Percentiles rank a stretch among this genome's conserved stretches.
Evolutionary conservation across 2,329 filamentous ascomycete species (phyloP).

Genomic region (Ophiostoma montium): DNA sequence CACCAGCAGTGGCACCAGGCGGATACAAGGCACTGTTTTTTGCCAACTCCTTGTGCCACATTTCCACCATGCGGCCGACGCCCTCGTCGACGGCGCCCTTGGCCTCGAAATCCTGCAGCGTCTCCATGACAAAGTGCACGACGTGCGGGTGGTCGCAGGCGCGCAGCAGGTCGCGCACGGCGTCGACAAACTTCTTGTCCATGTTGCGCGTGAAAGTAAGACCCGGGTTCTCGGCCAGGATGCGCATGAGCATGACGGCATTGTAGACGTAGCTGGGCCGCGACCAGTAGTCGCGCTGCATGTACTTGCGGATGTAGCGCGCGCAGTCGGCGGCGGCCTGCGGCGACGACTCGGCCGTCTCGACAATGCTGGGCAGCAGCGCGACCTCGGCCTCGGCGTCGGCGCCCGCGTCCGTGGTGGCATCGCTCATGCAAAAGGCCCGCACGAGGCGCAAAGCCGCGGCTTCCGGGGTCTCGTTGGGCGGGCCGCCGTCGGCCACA

Average conservation of each 20-base stretch:
- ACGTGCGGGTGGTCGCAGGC: conserved; percentile 60
- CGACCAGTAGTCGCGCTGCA: conserved; percentile 55
- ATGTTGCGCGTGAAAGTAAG: conserved; percentile 81
- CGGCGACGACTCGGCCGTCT: conserved; percentile 85
- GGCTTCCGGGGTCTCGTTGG: conserved; percentile 9
- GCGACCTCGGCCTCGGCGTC: conserved; percentile 66
- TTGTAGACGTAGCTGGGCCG: conserved; percentile 77
- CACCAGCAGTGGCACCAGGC: conserved; percentile 17
- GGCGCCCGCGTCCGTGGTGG: no score
- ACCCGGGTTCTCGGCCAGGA: conserved; percentile 84
- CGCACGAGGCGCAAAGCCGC: conserved; percentile 9
- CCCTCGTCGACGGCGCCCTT: conserved; percentile 63
- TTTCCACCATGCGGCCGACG: conserved; percentile 53
- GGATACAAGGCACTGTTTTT: conserved; percentile 39
- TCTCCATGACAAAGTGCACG: conserved; percentile 76
- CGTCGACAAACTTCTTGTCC: conserved; percentile 69
- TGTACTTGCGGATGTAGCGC: conserved; percentile 64
- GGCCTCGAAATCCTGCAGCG: conserved; percentile 61
- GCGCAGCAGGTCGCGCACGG: conserved; percentile 60
- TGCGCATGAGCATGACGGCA: conserved; percentile 86
- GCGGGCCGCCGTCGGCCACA: neutral
- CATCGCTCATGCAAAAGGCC: conserved; percentile 10
- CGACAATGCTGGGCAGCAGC: conserved; percentile 85
- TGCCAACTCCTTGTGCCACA: conserved; percentile 84
- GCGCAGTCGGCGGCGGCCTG: conserved; percentile 71